Evolutionary conservation across 768 basidiomycete species (phyloP).

Genomic region (Tylopilus subfusipes): DNA sequence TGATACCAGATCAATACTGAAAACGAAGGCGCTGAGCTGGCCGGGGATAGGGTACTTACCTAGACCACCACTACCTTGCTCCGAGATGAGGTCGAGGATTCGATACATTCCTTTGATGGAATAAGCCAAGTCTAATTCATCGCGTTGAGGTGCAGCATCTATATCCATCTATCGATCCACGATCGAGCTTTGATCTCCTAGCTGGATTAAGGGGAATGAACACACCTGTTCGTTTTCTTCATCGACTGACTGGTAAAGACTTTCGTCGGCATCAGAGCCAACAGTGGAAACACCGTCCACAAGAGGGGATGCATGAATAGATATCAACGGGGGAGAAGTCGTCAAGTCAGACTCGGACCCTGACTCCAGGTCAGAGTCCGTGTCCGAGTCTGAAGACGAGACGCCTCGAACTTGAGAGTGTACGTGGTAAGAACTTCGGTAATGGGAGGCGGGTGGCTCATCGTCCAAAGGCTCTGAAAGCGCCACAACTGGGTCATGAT

Average conservation of each 20-base stretch:
- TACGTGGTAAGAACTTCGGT: not conserved
- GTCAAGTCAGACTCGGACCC: conserved; percentile 2
- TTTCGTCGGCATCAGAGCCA: conserved; percentile 9
- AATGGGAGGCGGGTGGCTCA: not conserved
- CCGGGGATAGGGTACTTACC: conserved; percentile 32
- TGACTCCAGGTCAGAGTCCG: not conserved
- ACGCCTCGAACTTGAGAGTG: not conserved
- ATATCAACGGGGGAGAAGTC: conserved; percentile 3
- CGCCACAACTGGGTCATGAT: not conserved
- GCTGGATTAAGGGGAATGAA: not conserved
- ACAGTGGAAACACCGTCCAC: not conserved
- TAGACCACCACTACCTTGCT: conserved; percentile 48
- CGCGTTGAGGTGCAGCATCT: conserved; percentile 1
- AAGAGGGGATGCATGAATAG: not conserved
- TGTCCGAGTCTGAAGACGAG: conserved; percentile 8
- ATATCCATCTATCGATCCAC: conserved; percentile 18
- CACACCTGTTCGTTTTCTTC: conserved; percentile 14
- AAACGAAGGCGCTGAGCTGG: not conserved
- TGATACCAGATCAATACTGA: conserved; percentile 18
- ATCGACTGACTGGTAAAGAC: conserved; percentile 13
- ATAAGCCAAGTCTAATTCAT: conserved; percentile 21
- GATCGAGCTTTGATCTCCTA: not conserved
- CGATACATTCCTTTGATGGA: conserved; percentile 48
- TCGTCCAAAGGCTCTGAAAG: conserved; percentile 10
- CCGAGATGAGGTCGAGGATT: conserved; percentile 51